Evolutionary conservation across 164 flowering plant species (phyloP).

Genomic region (Annona squamosa): DNA sequence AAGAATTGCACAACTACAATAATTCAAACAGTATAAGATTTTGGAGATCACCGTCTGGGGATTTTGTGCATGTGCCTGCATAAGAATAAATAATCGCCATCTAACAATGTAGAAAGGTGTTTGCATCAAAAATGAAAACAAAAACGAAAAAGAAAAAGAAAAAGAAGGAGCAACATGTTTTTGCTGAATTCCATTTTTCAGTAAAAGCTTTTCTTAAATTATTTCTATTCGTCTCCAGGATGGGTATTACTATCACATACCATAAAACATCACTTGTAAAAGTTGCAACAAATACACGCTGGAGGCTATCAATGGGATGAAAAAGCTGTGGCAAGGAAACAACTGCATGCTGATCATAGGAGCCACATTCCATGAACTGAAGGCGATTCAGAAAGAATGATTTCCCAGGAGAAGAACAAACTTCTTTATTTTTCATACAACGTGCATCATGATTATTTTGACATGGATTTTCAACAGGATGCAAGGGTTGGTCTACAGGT

Average conservation of each 20-base stretch:
- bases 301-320: slow-evolving; percentile 61
- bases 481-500: not conserved
- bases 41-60: too few relatives aligned
- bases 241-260: slow-evolving; percentile 26
- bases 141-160: not conserved
- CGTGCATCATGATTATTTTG: slow-evolving; percentile 1
- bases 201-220: too few relatives aligned
- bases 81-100: too few relatives aligned
- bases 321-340: slow-evolving; percentile 75
- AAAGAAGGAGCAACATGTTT: too few relatives aligned
- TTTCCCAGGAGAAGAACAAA: slow-evolving; percentile 49
- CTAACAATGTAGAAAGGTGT: too few relatives aligned
- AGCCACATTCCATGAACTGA: slow-evolving; percentile 20
- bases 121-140: too few relatives aligned
- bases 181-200: too few relatives aligned
- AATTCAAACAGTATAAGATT: too few relatives aligned
- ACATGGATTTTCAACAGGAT: slow-evolving; percentile 3
- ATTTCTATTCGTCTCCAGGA: not conserved
- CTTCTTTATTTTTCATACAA: slow-evolving; percentile 3
- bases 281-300: slow-evolving; percentile 65
- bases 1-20: too few relatives aligned
- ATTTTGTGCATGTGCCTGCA: too few relatives aligned
- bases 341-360: slow-evolving; percentile 17
- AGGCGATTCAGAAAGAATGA: slow-evolving; percentile 64
- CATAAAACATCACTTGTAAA: slow-evolving; percentile 73